Base-by-base conservation (phyloP, 768 basidiomycete species). In the Boletus rex-veris region DNA sequence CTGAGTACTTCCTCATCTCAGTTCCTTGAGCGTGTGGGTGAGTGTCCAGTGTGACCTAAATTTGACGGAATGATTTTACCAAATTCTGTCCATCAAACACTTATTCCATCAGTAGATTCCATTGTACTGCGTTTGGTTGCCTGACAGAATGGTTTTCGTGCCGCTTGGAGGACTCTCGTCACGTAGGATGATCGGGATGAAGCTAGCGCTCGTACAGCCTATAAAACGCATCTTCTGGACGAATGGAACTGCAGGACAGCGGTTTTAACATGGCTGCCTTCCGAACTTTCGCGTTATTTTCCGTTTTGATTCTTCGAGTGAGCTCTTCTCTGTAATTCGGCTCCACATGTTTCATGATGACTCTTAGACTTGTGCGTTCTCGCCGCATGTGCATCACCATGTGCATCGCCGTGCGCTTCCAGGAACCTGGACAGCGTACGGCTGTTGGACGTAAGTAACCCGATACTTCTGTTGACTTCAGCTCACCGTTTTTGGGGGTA, bases 371-470 rank as follows among this genome's bases (percentile, higher is more conserved):
- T 16, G 9, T 40, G 58, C 64, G 7, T 57, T 42, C 5, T 50
- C 49, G 10, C 45, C 54, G 1, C 31, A 16, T 10, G 21, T 30
- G 19, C 54, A 8, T 39, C 51, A 26, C 5, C 40, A 48, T 52
- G 7, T 28, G 33, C 50, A 65, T 46, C 57, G 49, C 36, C 65
- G 62, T 26, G 44, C 54, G 1, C 75, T 87, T 47, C 84, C 83
- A 8, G 72, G 73, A 3, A 74, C 68, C 45, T 89, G 85, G 85
- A 74, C 74, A 16, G 75, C 77, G 15, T 66, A 75, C 52, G 84
- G 85, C 63, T 89, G 87, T 60, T 82, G 80, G 71, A 79, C 77
- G 86, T 87, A 55, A 44, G 73, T 67, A 11, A n/a, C 35, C 15
- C 7, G 7, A 15, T 21, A 19, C 9, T 62, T 43, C 19, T 16